Conservation (phyloP, 345 rosid species). For the Acer negundo region DNA sequence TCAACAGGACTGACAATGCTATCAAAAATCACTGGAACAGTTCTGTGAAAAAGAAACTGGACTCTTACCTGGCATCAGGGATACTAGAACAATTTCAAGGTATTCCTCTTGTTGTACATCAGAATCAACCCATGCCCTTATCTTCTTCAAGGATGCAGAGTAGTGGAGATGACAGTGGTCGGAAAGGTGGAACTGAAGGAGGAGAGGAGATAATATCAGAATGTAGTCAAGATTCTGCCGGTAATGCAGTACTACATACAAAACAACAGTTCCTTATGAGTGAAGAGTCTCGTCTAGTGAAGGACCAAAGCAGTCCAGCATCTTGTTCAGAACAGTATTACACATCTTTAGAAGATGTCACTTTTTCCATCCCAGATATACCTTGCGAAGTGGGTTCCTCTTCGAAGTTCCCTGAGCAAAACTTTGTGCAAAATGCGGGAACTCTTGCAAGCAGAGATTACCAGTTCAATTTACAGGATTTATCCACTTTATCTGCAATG, state of each 20-base stretch:
- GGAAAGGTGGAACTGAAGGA: constrained; percentile 51
- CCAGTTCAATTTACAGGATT: constrained; percentile 49
- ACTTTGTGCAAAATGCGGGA: constrained; percentile 39
- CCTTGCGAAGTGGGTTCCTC: constrained; percentile 59
- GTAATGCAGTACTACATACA: constrained; percentile 40
- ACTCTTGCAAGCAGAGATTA: constrained; percentile 43
- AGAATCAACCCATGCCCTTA: constrained; percentile 52
- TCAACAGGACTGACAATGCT: constrained; percentile 94
- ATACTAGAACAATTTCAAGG: constrained; percentile 77
- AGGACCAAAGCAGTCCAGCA: constrained; percentile 56
- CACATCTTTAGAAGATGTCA: constrained; percentile 51
- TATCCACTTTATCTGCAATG: constrained; percentile 45
- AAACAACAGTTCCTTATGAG: constrained; percentile 48
- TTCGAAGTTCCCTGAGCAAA: constrained; percentile 46
- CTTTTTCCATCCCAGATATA: constrained; percentile 54
- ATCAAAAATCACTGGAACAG: constrained; percentile 99
- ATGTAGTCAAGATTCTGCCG: constrained; percentile 84
- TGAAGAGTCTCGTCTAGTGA: constrained; percentile 48
- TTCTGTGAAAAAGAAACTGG: constrained; percentile 97
- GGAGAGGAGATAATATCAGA: constrained; percentile 71
- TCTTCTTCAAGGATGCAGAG: constrained; percentile 67
- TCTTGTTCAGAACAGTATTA: constrained; percentile 62
- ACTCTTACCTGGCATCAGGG: constrained; percentile 88
- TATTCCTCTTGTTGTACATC: constrained; percentile 56
- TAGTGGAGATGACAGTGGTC: constrained; percentile 68